Evolutionary conservation across 768 basidiomycete genomes (phyloP), one percentile per base, ranked within the genome.

Genomic region (Hericium erinaceus): DNA sequence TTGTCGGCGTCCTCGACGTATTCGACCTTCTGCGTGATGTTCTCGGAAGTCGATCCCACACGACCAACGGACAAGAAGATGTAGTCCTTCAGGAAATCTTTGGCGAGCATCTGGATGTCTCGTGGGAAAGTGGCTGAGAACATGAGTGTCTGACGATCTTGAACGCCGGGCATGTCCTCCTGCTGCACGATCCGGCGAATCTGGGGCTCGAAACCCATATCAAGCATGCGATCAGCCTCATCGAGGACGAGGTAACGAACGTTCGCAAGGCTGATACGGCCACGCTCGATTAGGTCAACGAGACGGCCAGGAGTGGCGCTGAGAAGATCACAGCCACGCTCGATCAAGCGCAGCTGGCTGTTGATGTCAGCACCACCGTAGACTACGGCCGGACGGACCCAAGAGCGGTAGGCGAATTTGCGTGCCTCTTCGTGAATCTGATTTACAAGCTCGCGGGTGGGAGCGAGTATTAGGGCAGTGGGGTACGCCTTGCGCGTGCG

Each of bases 151-250:
- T 98, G 97, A 61, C 97, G 89, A 12, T 93, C 85, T 26, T 80
- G 74, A 13, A 87, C 83, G 49, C 85, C 88, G n/a, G 97, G 93
- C 97, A 99, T 99, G 70, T 99, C 97, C 67, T 94, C 93, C 64
- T 91, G 90, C 72, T 99, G 92, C 18, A 99, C 97, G 68, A 99
- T 99, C 37, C 93, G 83, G 62, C 97, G 83, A 68, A 99, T 99
- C 75, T 98, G 97, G 57, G 97, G 97, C 74, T 99, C 97, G 80
- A 99, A 99, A 87, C 97, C 97, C 97, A 99, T 99, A 78, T 99
- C 97, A 68, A 99, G 82, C 97, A 99, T 99, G 67, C 97, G 90
- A 78, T 99, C 97, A 60, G 97, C 97, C 76, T 99, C 97, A 67
- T 99, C 97, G 56, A 99, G 87, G 26, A 99, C 97, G 58, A 99